These are phyloP conservation scores for Phytophthora brassicae DNA, from an alignment of 352 stramenopile genomes.

Conservation along the genomic window DNA sequence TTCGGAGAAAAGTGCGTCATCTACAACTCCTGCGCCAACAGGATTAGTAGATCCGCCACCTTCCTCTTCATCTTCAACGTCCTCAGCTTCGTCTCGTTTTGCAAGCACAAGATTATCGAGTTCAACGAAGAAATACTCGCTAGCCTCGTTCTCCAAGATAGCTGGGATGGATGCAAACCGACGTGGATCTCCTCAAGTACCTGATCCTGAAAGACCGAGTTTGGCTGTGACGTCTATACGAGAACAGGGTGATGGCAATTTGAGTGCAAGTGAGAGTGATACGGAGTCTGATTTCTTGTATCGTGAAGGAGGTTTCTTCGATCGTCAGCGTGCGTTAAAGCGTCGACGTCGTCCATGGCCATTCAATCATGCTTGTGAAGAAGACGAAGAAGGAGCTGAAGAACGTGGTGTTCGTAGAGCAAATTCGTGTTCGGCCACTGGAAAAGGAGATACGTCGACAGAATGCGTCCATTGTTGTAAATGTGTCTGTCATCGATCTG, in stretches of 20 bases:
- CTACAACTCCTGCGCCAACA: slow-evolving; percentile 7
- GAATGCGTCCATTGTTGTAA: slow-evolving; percentile 41
- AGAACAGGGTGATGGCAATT: slow-evolving; percentile 21
- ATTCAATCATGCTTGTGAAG: slow-evolving; percentile 50
- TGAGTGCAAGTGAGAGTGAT: slow-evolving; percentile 18
- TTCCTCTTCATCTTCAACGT: slow-evolving; percentile 36
- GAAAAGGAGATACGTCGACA: slow-evolving; percentile 27
- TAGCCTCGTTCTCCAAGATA: slow-evolving; percentile 64
- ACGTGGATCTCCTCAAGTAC: slow-evolving; percentile 7
- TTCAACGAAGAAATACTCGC: slow-evolving; percentile 51
- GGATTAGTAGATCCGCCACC: slow-evolving; percentile 30
- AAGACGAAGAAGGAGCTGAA: slow-evolving; percentile 32
- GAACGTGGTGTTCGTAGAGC: slow-evolving; percentile 21
- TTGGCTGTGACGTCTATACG: slow-evolving; percentile 24
- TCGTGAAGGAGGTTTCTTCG: slow-evolving; percentile 78
- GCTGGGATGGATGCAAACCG: slow-evolving; percentile 32
- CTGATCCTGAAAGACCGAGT: slow-evolving; percentile 17
- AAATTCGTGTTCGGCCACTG: slow-evolving; percentile 6
- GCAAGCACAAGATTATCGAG: slow-evolving; percentile 23
- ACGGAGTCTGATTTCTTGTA: slow-evolving; percentile 75
- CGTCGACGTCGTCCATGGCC: slow-evolving; percentile 54
- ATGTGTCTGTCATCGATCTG: slow-evolving; percentile 40
- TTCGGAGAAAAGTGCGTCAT: slow-evolving; percentile 15
- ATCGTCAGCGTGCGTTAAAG: slow-evolving; percentile 68
- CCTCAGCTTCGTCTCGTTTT: slow-evolving; percentile 33